Base-by-base conservation (phyloP, 108 stramenopile genomes). In the Aurantiochytrium sp. region DNA sequence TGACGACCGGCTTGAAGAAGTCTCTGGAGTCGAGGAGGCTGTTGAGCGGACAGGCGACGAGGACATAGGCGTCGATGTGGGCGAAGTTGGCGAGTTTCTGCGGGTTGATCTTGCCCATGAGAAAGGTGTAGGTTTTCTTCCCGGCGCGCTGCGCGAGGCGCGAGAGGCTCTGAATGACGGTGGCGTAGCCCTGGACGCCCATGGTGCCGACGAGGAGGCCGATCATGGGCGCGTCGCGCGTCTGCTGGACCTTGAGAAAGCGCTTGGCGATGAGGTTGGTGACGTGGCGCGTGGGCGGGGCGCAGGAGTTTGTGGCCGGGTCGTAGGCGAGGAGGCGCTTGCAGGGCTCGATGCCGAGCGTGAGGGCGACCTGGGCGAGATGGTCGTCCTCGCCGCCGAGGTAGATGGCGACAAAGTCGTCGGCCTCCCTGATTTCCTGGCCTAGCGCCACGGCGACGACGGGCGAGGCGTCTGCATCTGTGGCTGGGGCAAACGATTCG, bases 11-110 rank as follows among this genome's bases (percentile, higher is more conserved):
- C 2, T 94, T 92, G 21, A 90, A 93, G 55, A 94, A 95, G 39
- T 91, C 91, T 87, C 92, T 91, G 68, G 92, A 93, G 87, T 95
- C 93, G 52, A 97, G 91, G 73, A 96, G 92, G 54, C 93, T 92
- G 85, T 93, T 94, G 73, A 97, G 95, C 32, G 94, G 93, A 90
- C 97, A 97, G 22, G 96, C 96, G 4, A 98, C 95, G 55, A 98
- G 68, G 36, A 96, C 96, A 88, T 96, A 98, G 87, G 94, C 95
- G 59, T 98, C 97, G 73, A 97, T 95, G 87, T 97, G 96, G 15
- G 96, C 96, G 94, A 97, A 98, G 89, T 98, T 98, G 42, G 95
- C 92, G 31, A 98, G 88, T 86, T 98, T 98, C 30, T 95, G 95
- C 15, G 94, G 94, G 87, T 97, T 96, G 50, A 97, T 91, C 91